Evolutionary conservation across 2,329 filamentous ascomycete genomes (phyloP).

Genomic region (Neofusicoccum cordaticola): DNA sequence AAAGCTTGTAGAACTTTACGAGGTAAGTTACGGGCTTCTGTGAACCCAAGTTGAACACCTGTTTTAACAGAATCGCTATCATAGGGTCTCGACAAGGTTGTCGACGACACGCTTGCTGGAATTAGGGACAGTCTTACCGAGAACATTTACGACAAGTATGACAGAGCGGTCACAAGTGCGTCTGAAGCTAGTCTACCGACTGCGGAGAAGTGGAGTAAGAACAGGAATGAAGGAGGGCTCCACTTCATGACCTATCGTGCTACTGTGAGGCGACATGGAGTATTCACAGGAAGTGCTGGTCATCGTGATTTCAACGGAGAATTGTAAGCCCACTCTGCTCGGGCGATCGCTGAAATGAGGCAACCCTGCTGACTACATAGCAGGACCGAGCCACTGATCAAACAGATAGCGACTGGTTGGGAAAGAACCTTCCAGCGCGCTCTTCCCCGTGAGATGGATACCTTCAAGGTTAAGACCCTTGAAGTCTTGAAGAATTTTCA

Average conservation of each 20-base stretch:
- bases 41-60: neutral
- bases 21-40: conserved; percentile 23
- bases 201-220: conserved; percentile 34
- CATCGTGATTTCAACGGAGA: conserved; percentile 43
- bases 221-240: conserved; percentile 46
- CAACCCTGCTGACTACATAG: conserved; percentile 20
- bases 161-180: conserved; percentile 39
- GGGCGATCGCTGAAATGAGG: neutral
- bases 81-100: conserved; percentile 39
- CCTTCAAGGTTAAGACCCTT: conserved; percentile 33
- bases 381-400: conserved; percentile 35
- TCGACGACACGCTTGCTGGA: conserved; percentile 38
- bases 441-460: conserved; percentile 41
- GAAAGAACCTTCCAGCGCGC: conserved; percentile 44
- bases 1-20: conserved; percentile 41
- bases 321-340: conserved; percentile 23
- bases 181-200: conserved; percentile 35
- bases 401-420: conserved; percentile 43
- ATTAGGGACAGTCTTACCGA: conserved; percentile 42
- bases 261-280: conserved; percentile 50
- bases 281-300: conserved; percentile 41
- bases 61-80: neutral
- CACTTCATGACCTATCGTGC: conserved; percentile 57
- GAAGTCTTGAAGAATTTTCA: conserved; percentile 43
- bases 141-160: conserved; percentile 48